These are phyloP conservation scores for Alternaria dauci DNA, from an alignment of 2,329 filamentous ascomycete species.

Conservation along the genomic window DNA sequence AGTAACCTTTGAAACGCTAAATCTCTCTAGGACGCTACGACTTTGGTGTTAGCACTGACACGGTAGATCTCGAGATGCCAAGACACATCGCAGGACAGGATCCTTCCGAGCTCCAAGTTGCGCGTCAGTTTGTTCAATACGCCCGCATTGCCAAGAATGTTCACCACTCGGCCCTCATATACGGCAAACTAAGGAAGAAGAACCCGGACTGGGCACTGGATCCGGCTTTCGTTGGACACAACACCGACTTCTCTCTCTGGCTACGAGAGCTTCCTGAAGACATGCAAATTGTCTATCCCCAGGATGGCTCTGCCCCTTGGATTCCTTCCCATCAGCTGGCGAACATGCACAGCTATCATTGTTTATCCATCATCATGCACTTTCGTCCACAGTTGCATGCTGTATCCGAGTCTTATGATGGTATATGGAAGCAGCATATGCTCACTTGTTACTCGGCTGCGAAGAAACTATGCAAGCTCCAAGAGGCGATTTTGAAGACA, in stretches of 20 bases:
- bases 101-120: slow-evolving; percentile 77
- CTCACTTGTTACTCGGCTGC: slow-evolving; percentile 83
- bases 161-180: slow-evolving; percentile 77
- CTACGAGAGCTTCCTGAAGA: slow-evolving; percentile 79
- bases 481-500: slow-evolving; percentile 80
- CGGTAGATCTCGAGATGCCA: slow-evolving; percentile 76
- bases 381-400: slow-evolving; percentile 82
- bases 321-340: slow-evolving; percentile 86
- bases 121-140: slow-evolving; percentile 84
- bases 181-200: slow-evolving; percentile 75
- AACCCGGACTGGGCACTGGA: slow-evolving; percentile 87
- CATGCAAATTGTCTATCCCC: slow-evolving; percentile 77
- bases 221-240: slow-evolving; percentile 81
- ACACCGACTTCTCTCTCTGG: slow-evolving; percentile 79
- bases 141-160: slow-evolving; percentile 80
- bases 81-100: slow-evolving; percentile 72
- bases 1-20: slow-evolving; percentile 3
- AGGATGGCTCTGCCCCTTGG: slow-evolving; percentile 82
- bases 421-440: slow-evolving; percentile 89
- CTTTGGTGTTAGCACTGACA: slow-evolving; percentile 75
- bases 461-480: slow-evolving; percentile 83
- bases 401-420: slow-evolving; percentile 78
- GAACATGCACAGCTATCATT: slow-evolving; percentile 89
- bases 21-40: slow-evolving; percentile 69
- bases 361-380: slow-evolving; percentile 84